phyloP scores from a whole-genome alignment of 805 yeast genomes.

The Cephaloascus fragrans region DNA sequence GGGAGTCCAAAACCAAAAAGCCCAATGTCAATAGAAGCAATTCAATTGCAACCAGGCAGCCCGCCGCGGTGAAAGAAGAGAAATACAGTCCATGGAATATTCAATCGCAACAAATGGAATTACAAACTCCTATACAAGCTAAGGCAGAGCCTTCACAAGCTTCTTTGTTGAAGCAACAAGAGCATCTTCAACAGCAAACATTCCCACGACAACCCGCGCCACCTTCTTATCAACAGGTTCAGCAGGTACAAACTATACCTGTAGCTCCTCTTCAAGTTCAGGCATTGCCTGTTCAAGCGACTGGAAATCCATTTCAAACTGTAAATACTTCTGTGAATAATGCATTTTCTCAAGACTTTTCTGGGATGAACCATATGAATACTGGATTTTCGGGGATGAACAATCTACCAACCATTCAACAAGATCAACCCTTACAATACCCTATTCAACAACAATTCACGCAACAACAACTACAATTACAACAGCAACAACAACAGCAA shows the following conservation, averaged over 20 bases:
- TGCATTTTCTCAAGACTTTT: too few species aligned
- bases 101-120: conserved; percentile 2
- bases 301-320: not conserved
- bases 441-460: too few species aligned
- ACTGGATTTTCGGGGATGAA: too few species aligned
- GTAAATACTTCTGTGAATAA: too few species aligned
- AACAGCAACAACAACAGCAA: too few species aligned
- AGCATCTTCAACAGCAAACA: conserved; percentile 7
- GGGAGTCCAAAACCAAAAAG: conserved; percentile 23
- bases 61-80: not conserved
- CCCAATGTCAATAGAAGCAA: conserved; percentile 2
- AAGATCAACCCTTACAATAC: too few species aligned
- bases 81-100: conserved; percentile 28
- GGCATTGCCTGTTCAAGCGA: not conserved
- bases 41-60: conserved; percentile 2
- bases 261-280: not conserved
- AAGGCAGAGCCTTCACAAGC: conserved; percentile 6
- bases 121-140: conserved; percentile 2
- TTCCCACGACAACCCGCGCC: conserved; percentile 5
- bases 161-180: conserved; percentile 6
- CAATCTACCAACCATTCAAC: too few species aligned
- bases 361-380: too few species aligned
- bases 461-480: not conserved
- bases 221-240: conserved; percentile 2
- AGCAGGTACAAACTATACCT: not conserved